Base-by-base conservation (phyloP, 805 yeast species). In the Yarrowia sp. region DNA sequence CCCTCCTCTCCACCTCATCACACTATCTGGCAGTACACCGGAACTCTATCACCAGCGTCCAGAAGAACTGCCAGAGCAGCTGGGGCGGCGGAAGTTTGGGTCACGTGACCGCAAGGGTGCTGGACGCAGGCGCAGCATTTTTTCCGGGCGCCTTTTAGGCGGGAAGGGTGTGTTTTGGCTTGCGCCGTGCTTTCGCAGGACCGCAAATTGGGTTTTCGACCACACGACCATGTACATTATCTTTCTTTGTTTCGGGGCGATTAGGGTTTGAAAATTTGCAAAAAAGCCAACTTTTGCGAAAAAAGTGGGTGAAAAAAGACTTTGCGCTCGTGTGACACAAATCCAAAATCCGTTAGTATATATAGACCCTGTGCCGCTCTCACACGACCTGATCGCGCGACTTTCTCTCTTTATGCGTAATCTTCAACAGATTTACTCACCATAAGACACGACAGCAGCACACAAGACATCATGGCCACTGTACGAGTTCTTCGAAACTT, bases 401-500 rank as follows among this genome's bases (percentile, higher is more conserved):
- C 38, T 12, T 9, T 22, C 18, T 14, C 3, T 16, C 13, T 49
- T 22, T 51, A 47, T 32, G 56, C 42, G 42, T 51, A 51, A 51
- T 51, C 58, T 51, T 51, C 58, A 51, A 51, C 58, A 51, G 58
- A 51, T 51, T 12, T 51, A 51, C 58, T 24, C 7, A 5, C 21
- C 31, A 19, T 44, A 44, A 44, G 32, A 18, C 13, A 24, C 33
- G 12, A 19, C 27, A 46, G 7, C 13, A 25, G 6, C 25, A 21
- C 55, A 47, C 29, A 21, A 16, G 14, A 22, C 29, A 51, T 3
- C 12, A 51, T 51, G 58, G 58, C 58, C 13, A 35, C 58, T 9
- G 58, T 51, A 51, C 58, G 58, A 51, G 58, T 35, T 22, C 58
- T 51, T 3, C 29, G 58, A 14, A 51, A 51, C 58, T 51, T 51